Conservation (phyloP, 768 basidiomycete species). For the Omphalotus guepiniiformis region DNA sequence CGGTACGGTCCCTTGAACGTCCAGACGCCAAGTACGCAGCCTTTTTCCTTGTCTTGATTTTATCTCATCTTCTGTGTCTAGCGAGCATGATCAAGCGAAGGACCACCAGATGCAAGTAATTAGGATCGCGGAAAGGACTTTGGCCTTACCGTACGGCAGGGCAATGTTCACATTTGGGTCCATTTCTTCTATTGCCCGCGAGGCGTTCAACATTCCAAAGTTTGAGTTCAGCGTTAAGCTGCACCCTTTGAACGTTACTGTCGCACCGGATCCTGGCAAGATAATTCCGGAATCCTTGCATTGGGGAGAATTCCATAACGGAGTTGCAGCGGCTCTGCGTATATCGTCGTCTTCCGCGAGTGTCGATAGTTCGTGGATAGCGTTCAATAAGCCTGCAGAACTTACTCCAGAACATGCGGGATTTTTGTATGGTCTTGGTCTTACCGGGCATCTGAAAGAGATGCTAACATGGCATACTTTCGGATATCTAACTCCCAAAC, state of each 20-base stretch:
- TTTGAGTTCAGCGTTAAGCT: constrained; percentile 72
- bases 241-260: constrained; percentile 64
- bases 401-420: constrained; percentile 95
- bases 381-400: constrained; percentile 90
- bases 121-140: constrained; percentile 79
- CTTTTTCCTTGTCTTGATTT: neutral
- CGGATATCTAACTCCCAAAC: constrained; percentile 91
- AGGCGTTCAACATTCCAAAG: constrained; percentile 76
- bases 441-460: constrained; percentile 85
- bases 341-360: constrained; percentile 70
- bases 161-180: constrained; percentile 92
- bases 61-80: constrained; percentile 25
- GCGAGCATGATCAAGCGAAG: constrained; percentile 83
- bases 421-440: constrained; percentile 86
- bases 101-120: constrained; percentile 81
- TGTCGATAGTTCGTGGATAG: constrained; percentile 93
- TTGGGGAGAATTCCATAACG: constrained; percentile 99
- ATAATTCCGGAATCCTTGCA: constrained; percentile 64
- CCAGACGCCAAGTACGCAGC: constrained; percentile 62
- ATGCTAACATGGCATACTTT: constrained; percentile 96
- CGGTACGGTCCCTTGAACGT: constrained; percentile 61
- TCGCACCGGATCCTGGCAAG: constrained; percentile 68
- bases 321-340: constrained; percentile 87
- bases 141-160: constrained; percentile 86
- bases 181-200: constrained; percentile 66